Evolutionary conservation across 139 green algal genomes (phyloP), one percentile per base, ranked within the genome.

Genomic region (Chlamydomonas sp.): DNA sequence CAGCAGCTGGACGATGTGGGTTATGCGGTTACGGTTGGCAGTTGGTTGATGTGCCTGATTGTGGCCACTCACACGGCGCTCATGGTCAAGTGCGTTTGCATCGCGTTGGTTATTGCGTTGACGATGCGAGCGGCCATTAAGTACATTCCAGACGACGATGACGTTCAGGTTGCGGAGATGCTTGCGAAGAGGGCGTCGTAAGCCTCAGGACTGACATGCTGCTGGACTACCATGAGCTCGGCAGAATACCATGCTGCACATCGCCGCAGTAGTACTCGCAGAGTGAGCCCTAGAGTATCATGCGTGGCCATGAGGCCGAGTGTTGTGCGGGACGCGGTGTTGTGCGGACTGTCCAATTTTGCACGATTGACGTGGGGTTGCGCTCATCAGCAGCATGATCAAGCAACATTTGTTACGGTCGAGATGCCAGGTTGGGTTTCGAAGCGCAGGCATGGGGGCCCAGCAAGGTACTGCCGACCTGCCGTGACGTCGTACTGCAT

Each of bases 61-160:
- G 31, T 68, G 14, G 83, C 83, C 14, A 75, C 67, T 9, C 83
- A 87, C 71, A 87, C 83, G 31, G 17, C 63, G 17, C 62, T 87
- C 0, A 66, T 87, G 31, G 63, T 80, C 72, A 87, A 87, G 61
- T 64, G 61, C 62, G 80, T 87, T 60, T 66, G 15, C 16, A 66
- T 87, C 1, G 83, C 83, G 83, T 63, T 87, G 62, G 14, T 66
- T 31, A 1, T 87, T 62, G 83, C 72, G 83, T 62, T 87, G 62
- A 73, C 62, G 5, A 87, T 87, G 83, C 83, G 83, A 3, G 31
- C 73, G 6, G 83, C 83, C 2, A 66, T 87, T 61, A 87, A 87
- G 83, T 87, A 87, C 62, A 14, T 87, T 16, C 73, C 73, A 5
- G 83, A 87, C 2, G 83, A 87, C 2, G 83, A 87, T 0, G 18